Base-by-base conservation (phyloP, 371 early-diverging fungal species). In the Dentiscutata heterogama region DNA sequence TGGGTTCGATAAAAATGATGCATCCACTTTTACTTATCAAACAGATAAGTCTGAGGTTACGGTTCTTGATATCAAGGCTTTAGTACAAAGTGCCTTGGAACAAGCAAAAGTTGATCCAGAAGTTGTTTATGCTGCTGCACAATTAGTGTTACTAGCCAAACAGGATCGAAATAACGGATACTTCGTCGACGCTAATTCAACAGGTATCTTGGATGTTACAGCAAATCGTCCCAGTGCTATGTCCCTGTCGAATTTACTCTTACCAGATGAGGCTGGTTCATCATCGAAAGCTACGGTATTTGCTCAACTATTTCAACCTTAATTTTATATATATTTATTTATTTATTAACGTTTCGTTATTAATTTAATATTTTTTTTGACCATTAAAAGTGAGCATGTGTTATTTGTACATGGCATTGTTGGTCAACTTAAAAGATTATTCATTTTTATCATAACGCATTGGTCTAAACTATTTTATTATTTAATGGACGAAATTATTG, bases 241-340 rank as follows among this genome's bases (percentile, higher is more conserved):
- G 80, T 68, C 80, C 46, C 54, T 80, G 22, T 80, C 80, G 4
- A 80, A 80, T 80, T 60, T 80, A 27, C 60, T 80, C 11, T 31
- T 80, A 35, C 80, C 80, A 16, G 80, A 68, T 71, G 80, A 68
- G 18, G 50, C 71, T 22, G 39, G 50, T 27, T 39, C 63, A 46
- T 78, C 78, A 60, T 78, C 78, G 42, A 58, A 78, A 64, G 54
- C 78, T 50, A 61, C 64, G 78, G 78, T 78, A 63, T 63, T 60
- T 72, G 29, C 53, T 29, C 22, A 53, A 68, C 11, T 46, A 46
- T 46, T 46, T 46, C 10, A 46, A 46, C 46, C 1, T 46, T 46
- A 46, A 7, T 46, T 46, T 46, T 46, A 10, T 46, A 46, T 46
- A 11, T 35, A 35, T 35, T 5, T 35, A 35, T 35, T 10, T 46